Base-by-base conservation (phyloP, 176 grass and related monocot genomes). In the Oropetium thomaeum region DNA sequence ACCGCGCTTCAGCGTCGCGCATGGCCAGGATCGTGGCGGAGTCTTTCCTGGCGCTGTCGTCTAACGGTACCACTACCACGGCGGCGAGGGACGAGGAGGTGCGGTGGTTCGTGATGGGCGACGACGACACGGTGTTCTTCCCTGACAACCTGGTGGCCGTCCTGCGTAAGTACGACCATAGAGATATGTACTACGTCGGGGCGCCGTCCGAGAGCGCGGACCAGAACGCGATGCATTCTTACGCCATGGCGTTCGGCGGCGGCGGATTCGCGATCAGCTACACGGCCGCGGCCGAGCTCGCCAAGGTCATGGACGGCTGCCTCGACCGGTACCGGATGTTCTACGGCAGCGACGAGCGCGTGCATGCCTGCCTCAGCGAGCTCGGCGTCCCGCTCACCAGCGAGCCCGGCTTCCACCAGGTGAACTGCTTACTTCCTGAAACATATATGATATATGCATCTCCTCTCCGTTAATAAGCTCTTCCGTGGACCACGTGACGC, bases 381-480 rank as follows among this genome's bases (percentile, higher is more conserved):
- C 84, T 98, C 28, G 96, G 96, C 43, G 19, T 94, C 26, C 91
- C 89, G 20, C 89, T 98, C 30, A 98, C 91, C 17, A 89, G 79
- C 16, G 96, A 98, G 74, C 89, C 69, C 25, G 91, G 91, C 2
- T 98, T 98, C 78, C 95, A 98, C 76, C 95, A 98, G 84, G 95
- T 93, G 30, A 83, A n/a, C n/a, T n/a, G n/a, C n/a, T n/a, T n/a
- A n/a, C n/a, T n/a, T n/a, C n/a, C n/a, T n/a, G n/a, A n/a, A n/a
- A n/a, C n/a, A n/a, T n/a, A n/a, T n/a, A n/a, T n/a, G n/a, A n/a
- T n/a, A n/a, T n/a, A n/a, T n/a, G n/a, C n/a, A n/a, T n/a, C n/a
- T n/a, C n/a, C n/a, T n/a, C n/a, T n/a, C n/a, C n/a, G n/a, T n/a
- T n/a, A n/a, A n/a, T n/a, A n/a, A n/a, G n/a, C n/a, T n/a, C n/a